phyloP scores from a whole-genome alignment of 2,329 filamentous ascomycete genomes.

The Claviceps africana region DNA sequence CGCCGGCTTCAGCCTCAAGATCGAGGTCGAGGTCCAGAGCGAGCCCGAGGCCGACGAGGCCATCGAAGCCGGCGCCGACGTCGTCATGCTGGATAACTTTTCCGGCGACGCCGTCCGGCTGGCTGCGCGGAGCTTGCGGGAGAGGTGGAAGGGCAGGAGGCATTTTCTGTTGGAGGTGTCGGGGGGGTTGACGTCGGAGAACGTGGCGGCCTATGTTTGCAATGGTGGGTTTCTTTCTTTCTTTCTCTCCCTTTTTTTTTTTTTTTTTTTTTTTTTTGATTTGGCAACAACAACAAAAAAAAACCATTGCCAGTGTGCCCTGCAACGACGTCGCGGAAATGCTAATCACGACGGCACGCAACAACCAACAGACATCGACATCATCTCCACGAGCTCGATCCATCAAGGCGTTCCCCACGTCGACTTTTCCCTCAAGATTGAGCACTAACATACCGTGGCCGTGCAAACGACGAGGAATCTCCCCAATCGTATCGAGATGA shows the following conservation, averaged over 20 bases:
- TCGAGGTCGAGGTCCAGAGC: slow-evolving; percentile 89
- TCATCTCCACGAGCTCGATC: slow-evolving; percentile 91
- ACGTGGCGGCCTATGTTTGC: slow-evolving; percentile 69
- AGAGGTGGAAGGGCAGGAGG: slow-evolving; percentile 60
- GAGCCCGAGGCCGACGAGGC: slow-evolving; percentile 85
- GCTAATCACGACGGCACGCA: neutral
- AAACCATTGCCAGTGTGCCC: no score
- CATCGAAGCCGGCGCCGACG: slow-evolving; percentile 77
- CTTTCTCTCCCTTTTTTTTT: no score
- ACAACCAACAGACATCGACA: slow-evolving; percentile 62
- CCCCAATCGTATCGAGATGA: no score
- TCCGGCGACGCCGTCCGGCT: slow-evolving; percentile 60
- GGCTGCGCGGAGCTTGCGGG: slow-evolving; percentile 63
- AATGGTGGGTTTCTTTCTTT: slow-evolving; percentile 36
- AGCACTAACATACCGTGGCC: slow-evolving; percentile 18
- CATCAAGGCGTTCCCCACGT: slow-evolving; percentile 90
- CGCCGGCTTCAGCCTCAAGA: slow-evolving; percentile 81
- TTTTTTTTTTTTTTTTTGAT: no score
- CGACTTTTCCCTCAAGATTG: slow-evolving; percentile 91
- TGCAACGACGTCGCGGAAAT: no score
- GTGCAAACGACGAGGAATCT: no score
- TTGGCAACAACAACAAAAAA: no score
- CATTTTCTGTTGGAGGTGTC: slow-evolving; percentile 83
- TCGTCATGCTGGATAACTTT: slow-evolving; percentile 98
- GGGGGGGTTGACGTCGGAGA: slow-evolving; percentile 73